Percentiles rank a stretch among this genome's conserved stretches.
These are phyloP conservation scores for Cenchrus americanus DNA, from an alignment of 176 grass and related monocot genomes.

Conservation along the genomic window DNA sequence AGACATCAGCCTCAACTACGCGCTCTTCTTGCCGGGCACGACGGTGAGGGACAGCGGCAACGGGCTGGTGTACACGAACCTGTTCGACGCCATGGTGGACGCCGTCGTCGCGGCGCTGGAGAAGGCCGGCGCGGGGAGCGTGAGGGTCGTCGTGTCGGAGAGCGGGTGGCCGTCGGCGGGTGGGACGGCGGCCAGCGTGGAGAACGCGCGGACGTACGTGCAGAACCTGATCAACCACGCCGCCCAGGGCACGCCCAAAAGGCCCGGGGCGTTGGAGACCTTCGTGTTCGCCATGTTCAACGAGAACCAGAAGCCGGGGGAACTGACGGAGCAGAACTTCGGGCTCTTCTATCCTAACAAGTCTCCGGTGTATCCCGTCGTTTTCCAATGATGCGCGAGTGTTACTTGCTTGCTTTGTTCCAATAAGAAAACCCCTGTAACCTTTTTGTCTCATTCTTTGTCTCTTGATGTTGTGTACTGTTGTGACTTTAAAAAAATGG, in stretches of 20 bases:
- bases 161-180: constrained; percentile 64
- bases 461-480: no score
- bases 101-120: constrained; percentile 49
- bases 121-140: constrained; percentile 26
- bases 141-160: constrained; percentile 48
- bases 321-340: constrained; percentile 46
- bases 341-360: constrained; percentile 52
- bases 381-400: neutral
- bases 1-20: constrained; percentile 33
- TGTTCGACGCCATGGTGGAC: constrained; percentile 70
- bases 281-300: constrained; percentile 75
- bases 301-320: constrained; percentile 51
- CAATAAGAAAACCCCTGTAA: neutral
- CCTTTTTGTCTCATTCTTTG: no score
- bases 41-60: constrained; percentile 21
- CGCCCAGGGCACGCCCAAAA: constrained; percentile 55
- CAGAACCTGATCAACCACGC: constrained; percentile 61
- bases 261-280: constrained; percentile 36
- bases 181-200: constrained; percentile 31
- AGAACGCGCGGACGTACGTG: constrained; percentile 60
- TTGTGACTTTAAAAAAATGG: no score
- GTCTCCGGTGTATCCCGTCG: constrained; percentile 44
- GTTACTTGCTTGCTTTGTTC: neutral
- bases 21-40: constrained; percentile 30
- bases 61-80: constrained; percentile 48